Percentiles rank a stretch among this genome's conserved stretches.
Conservation (phyloP, 768 basidiomycete genomes). For the Auriculariales sp. region DNA sequence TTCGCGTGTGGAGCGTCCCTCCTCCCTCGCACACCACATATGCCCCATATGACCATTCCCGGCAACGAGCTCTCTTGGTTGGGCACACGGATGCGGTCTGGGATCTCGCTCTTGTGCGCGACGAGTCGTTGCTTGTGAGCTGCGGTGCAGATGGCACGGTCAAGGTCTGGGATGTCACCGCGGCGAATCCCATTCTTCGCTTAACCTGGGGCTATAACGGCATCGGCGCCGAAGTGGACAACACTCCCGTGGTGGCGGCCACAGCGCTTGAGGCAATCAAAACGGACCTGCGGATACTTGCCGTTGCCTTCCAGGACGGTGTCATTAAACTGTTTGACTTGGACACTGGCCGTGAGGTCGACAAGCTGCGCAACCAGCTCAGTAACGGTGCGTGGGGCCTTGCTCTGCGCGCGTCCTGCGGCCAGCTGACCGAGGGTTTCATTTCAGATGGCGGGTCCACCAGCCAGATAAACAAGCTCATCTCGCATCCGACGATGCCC, state of each 20-base stretch:
- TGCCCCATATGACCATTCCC: conserved; percentile 73
- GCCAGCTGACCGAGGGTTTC: conserved; percentile 1
- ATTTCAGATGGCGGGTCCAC: conserved; percentile 51
- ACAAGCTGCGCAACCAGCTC: conserved; percentile 17
- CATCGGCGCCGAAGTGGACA: conserved; percentile 29
- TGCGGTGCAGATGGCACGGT: conserved; percentile 85
- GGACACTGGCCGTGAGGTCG: conserved; percentile 64
- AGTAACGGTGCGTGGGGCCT: conserved; percentile 26
- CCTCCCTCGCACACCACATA: conserved; percentile 70
- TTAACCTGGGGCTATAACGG: conserved; percentile 74
- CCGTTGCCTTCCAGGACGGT: conserved; percentile 82
- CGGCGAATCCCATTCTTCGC: conserved; percentile 47
- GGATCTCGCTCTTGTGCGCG: conserved; percentile 79
- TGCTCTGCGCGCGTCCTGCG: conserved; percentile 33
- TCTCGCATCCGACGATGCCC: conserved; percentile 82
- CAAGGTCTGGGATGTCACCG: conserved; percentile 86
- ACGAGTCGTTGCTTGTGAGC: conserved; percentile 73
- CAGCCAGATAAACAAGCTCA: conserved; percentile 75
- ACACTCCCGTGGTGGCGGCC: conserved; percentile 33
- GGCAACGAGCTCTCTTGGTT: conserved; percentile 64
- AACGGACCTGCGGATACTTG: conserved; percentile 70
- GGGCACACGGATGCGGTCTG: conserved; percentile 95
- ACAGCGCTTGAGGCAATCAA: conserved; percentile 76
- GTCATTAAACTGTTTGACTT: conserved; percentile 84
- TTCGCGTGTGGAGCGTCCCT: conserved; percentile 83